Percentiles rank a stretch among this genome's conserved stretches.
These are phyloP conservation scores for Sugiyamaella paludigena DNA, from an alignment of 1,139 yeast species.

Conservation along the genomic window DNA sequence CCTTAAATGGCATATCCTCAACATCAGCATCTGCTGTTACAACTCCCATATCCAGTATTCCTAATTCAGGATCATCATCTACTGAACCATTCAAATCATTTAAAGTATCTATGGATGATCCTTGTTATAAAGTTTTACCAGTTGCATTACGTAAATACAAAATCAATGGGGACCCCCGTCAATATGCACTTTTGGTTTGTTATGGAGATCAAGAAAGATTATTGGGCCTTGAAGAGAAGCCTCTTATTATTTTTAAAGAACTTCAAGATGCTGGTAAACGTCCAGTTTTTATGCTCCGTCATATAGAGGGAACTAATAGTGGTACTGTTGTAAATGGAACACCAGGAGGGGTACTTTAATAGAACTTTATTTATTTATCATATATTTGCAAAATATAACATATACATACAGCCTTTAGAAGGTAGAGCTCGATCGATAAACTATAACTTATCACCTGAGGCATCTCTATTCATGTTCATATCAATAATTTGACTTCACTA, in stretches of 20 bases:
- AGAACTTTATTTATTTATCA: not conserved
- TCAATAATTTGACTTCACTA: too few species aligned
- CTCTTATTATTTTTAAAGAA: constrained; percentile 84
- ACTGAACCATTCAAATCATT: constrained; percentile 79
- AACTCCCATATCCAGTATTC: constrained; percentile 11
- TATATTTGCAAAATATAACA: not conserved
- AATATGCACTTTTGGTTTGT: constrained; percentile 84
- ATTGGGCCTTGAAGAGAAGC: constrained; percentile 80
- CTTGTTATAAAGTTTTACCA: constrained; percentile 84
- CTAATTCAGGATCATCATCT: constrained; percentile 12
- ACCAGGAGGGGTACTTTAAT: constrained; percentile 37
- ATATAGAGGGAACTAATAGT: constrained; percentile 50
- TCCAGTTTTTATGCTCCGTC: constrained; percentile 92
- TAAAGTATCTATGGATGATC: constrained; percentile 86
- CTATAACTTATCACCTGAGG: not conserved
- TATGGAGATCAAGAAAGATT: constrained; percentile 86
- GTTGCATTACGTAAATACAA: constrained; percentile 88
- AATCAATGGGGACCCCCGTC: constrained; percentile 80
- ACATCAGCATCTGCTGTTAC: constrained; percentile 4
- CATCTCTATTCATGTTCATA: not conserved
- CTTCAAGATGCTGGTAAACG: constrained; percentile 82
- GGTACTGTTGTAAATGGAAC: constrained; percentile 32
- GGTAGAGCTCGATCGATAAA: too few species aligned
- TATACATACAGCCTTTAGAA: not conserved
- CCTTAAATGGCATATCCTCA: constrained; percentile 10